A percentile compares a stretch with the other conserved stretches of the same genome.
phyloP scores from a whole-genome alignment of 2,329 filamentous ascomycete genomes.

The Ciborinia camelliae region DNA sequence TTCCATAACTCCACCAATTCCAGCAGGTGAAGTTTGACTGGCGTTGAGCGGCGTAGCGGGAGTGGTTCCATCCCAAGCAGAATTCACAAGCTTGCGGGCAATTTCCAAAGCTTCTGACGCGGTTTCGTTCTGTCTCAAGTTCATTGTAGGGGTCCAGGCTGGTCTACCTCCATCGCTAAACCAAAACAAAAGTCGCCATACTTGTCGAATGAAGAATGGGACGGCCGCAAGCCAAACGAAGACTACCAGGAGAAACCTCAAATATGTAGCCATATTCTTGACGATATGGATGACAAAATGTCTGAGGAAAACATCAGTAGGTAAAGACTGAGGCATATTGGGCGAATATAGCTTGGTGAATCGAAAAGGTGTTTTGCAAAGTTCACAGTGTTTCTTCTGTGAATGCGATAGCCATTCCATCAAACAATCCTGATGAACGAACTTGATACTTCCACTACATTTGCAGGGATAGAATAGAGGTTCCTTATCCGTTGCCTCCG shows the following conservation, averaged over 20 bases:
- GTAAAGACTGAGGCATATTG: constrained; percentile 83
- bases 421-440: constrained; percentile 93
- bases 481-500: constrained; percentile 77
- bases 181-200: constrained; percentile 96
- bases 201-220: constrained; percentile 84
- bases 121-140: constrained; percentile 23
- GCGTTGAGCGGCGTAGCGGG: constrained; percentile 33
- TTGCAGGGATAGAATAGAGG: constrained; percentile 97
- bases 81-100: constrained; percentile 28
- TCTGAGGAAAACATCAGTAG: constrained; percentile 73
- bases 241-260: constrained; percentile 72
- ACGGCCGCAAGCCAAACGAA: constrained; percentile 87
- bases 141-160: background rate
- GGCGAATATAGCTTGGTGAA: constrained; percentile 98
- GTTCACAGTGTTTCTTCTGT: constrained; percentile 98
- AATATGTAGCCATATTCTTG: constrained; percentile 71
- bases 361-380: constrained; percentile 96
- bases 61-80: constrained; percentile 34
- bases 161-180: constrained; percentile 39
- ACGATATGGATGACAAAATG: constrained; percentile 72
- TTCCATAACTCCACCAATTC: constrained; percentile 40
- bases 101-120: constrained; percentile 28
- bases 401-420: constrained; percentile 99
- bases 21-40: constrained; percentile 40
- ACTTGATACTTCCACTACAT: constrained; percentile 98